Conservation (phyloP, 2,329 filamentous ascomycete species). For the Trichophyton mentagrophytes region DNA sequence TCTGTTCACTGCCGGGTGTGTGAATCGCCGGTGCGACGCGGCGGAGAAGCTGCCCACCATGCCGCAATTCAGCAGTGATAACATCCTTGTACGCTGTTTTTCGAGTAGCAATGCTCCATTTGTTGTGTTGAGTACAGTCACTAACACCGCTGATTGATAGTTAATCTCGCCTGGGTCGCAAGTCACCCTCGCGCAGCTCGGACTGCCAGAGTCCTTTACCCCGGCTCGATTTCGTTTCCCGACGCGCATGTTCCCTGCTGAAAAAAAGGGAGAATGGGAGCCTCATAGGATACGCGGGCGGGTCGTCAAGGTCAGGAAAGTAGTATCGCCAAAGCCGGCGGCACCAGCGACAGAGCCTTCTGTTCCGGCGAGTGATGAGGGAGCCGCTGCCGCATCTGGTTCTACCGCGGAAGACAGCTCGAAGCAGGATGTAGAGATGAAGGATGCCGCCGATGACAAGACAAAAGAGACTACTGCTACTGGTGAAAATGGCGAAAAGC, state of each 20-base stretch:
- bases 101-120: not conserved
- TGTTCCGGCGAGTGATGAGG: not conserved
- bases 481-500: conserved; percentile 16
- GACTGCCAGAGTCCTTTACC: conserved; percentile 78
- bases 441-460: conserved; percentile 23
- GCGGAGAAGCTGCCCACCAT: conserved; percentile 20
- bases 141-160: conserved; percentile 17
- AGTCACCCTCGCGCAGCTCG: conserved; percentile 81
- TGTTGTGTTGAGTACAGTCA: not conserved
- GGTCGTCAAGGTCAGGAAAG: conserved; percentile 19
- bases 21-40: not conserved
- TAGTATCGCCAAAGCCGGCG: not conserved
- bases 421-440: conserved; percentile 35
- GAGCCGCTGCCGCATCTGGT: conserved; percentile 4
- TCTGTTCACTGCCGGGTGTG: not conserved
- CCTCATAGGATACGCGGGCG: conserved; percentile 62
- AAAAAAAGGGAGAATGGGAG: conserved; percentile 66
- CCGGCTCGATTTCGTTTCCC: conserved; percentile 75
- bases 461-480: conserved; percentile 7
- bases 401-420: conserved; percentile 13
- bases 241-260: conserved; percentile 80
- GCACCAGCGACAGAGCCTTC: not conserved
- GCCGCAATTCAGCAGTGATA: conserved; percentile 42
- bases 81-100: conserved; percentile 34
- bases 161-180: conserved; percentile 58